phyloP scores from a whole-genome alignment of 1,139 yeast genomes.

The Candida freyschussii region DNA sequence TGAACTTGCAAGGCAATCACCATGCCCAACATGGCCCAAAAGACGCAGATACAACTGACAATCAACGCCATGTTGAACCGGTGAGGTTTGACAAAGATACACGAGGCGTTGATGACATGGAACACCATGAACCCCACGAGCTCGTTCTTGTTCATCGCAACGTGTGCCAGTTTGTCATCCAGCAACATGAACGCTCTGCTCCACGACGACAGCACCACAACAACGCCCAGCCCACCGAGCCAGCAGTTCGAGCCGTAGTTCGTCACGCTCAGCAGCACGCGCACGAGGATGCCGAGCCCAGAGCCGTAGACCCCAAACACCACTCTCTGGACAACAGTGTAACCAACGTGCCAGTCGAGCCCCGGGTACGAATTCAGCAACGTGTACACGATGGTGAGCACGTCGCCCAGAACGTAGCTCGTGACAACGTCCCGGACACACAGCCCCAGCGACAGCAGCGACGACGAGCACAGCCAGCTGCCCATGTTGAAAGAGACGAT shows the following conservation, averaged over 20 bases:
- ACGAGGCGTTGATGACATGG: conserved; percentile 35
- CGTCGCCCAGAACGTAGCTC: conserved; percentile 38
- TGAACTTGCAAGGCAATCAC: conserved; percentile 30
- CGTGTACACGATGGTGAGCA: conserved; percentile 35
- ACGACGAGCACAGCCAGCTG: conserved; percentile 39
- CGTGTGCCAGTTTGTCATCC: conserved; percentile 32
- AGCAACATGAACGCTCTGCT: conserved; percentile 31
- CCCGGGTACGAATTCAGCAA: conserved; percentile 41
- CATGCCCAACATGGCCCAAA: conserved; percentile 40
- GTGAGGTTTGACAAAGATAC: conserved; percentile 35
- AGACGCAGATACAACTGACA: conserved; percentile 34
- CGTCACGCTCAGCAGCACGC: conserved; percentile 37
- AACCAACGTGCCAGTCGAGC: conserved; percentile 40
- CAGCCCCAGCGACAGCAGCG: conserved; percentile 36
- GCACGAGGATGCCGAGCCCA: conserved; percentile 35
- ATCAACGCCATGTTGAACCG: conserved; percentile 35
- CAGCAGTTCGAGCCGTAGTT: conserved; percentile 40
- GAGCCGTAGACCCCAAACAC: conserved; percentile 43
- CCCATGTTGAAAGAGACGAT: conserved; percentile 35
- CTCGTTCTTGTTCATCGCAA: conserved; percentile 36
- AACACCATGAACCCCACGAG: conserved; percentile 40
- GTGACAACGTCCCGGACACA: conserved; percentile 38
- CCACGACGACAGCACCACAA: conserved; percentile 33
- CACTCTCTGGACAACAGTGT: conserved; percentile 38
- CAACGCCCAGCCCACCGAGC: conserved; percentile 37